Evolutionary conservation across 768 basidiomycete species (phyloP), one percentile per base, ranked within the genome.

Genomic region (Rossbeevera mucosa): DNA sequence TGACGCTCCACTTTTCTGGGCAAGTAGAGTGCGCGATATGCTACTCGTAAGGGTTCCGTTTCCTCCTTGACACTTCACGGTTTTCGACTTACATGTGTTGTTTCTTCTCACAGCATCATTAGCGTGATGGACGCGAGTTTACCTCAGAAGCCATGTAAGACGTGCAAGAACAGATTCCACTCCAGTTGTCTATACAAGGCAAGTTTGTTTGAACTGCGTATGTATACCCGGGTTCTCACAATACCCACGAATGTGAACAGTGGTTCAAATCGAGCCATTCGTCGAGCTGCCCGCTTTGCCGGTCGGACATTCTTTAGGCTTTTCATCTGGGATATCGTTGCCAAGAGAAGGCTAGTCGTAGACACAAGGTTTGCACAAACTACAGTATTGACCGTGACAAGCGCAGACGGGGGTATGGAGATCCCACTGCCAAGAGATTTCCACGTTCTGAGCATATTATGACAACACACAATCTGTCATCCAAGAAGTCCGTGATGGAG

Each of bases 21-120:
- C 88, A 94, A 66, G 89, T 90, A 2, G 93, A 95, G 60, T 99
- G 96, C 68, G 91, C 95, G 1, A 97, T 99, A 54, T 95, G 93
- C 63, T 95, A 94, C 67, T 91, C 90, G 87, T 93, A 87, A 66
- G 51, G 8, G 21, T 50, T 38, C 0, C 24, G 9, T 14, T 44
- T 38, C 18, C 5, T 49, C 14, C 18, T 33, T 2, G 7, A 31
- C 5, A 64, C 7, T 11, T 52, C 18, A 0, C 14, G 9, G 20
- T 26, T n/a, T n/a, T n/a, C n/a, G 28, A 6, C 40, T 55, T 25
- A 43, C n/a, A n/a, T n/a, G n/a, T n/a, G n/a, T n/a, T 44, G 29
- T 41, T 6, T 42, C 26, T 48, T 33, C 41, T 7, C 54, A 8
- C 69, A 94, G 92, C 4, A 91, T 97, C 57, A 93, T 97, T 63